phyloP scores from a whole-genome alignment of 805 yeast genomes.

The Candida andamanensis region DNA sequence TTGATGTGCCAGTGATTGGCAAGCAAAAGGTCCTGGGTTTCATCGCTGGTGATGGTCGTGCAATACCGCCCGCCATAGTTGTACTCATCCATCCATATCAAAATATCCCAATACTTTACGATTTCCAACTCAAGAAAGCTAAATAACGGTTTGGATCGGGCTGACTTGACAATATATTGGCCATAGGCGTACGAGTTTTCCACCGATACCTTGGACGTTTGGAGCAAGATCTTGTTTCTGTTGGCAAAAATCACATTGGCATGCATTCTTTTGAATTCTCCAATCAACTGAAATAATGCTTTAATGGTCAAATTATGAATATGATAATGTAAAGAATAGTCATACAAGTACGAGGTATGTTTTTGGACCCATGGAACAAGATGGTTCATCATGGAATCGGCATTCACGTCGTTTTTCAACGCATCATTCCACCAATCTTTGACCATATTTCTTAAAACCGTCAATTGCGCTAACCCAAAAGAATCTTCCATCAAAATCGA shows the following conservation, averaged over 20 bases:
- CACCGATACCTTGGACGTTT: slow-evolving; percentile 71
- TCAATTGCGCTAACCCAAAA: slow-evolving; percentile 70
- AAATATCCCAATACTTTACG: slow-evolving; percentile 82
- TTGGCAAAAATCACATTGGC: slow-evolving; percentile 75
- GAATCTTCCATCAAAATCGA: slow-evolving; percentile 72
- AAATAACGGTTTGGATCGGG: slow-evolving; percentile 76
- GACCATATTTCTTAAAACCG: slow-evolving; percentile 66
- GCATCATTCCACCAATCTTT: slow-evolving; percentile 96
- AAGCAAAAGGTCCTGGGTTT: slow-evolving; percentile 43
- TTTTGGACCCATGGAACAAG: slow-evolving; percentile 85
- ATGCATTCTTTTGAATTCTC: slow-evolving; percentile 77
- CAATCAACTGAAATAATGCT: slow-evolving; percentile 71
- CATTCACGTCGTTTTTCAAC: slow-evolving; percentile 55
- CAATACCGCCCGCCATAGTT: slow-evolving; percentile 77
- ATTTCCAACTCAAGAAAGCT: slow-evolving; percentile 73
- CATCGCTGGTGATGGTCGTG: slow-evolving; percentile 38
- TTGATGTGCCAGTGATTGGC: slow-evolving; percentile 74
- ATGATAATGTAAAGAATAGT: slow-evolving; percentile 76
- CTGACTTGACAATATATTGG: slow-evolving; percentile 71
- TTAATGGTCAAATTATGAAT: slow-evolving; percentile 82
- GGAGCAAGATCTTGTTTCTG: slow-evolving; percentile 65
- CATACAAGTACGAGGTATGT: slow-evolving; percentile 67
- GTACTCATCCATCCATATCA: slow-evolving; percentile 91
- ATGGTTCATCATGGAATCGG: slow-evolving; percentile 77
- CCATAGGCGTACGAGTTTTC: slow-evolving; percentile 90